Conservation (phyloP, 768 basidiomycete genomes). For the Trametes meyenii region DNA sequence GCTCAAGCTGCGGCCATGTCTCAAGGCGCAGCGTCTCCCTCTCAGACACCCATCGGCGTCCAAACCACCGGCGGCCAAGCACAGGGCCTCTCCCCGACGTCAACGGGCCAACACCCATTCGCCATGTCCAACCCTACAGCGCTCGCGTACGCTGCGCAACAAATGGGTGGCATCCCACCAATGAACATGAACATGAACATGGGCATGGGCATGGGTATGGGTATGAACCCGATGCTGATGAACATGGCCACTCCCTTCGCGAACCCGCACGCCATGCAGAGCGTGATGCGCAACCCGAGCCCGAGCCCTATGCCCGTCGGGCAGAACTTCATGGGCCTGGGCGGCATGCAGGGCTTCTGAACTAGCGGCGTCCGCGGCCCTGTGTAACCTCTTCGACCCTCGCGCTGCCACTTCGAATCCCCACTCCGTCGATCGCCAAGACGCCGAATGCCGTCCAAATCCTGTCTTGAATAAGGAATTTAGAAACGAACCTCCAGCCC, state of each 20-base stretch:
- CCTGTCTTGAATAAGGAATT: conserved; percentile 23
- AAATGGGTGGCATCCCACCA: conserved; percentile 48
- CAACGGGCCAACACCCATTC: conserved; percentile 50
- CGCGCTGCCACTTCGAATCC: neutral
- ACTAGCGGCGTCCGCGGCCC: neutral
- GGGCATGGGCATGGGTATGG: conserved; percentile 46
- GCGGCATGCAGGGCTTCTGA: conserved; percentile 36
- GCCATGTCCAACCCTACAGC: conserved; percentile 53
- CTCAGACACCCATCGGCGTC: conserved; percentile 31
- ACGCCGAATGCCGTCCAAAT: neutral
- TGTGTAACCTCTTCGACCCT: neutral
- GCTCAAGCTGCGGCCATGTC: conserved; percentile 27
- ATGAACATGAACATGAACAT: conserved; percentile 48
- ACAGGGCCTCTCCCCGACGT: conserved; percentile 43
- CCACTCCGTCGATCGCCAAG: neutral
- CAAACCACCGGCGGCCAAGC: conserved; percentile 31
- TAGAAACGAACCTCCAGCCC: conserved; percentile 11
- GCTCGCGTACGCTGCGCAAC: conserved; percentile 51
- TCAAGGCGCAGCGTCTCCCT: conserved; percentile 34
- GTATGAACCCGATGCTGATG: conserved; percentile 63
- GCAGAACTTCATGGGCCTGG: conserved; percentile 37
- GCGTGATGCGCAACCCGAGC: conserved; percentile 82
- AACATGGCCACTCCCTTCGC: conserved; percentile 53
- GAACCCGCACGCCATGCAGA: conserved; percentile 79
- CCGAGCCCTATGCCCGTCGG: conserved; percentile 50